Evolutionary conservation across 2,329 filamentous ascomycete genomes (phyloP).

Genomic region (Colletotrichum sp.): DNA sequence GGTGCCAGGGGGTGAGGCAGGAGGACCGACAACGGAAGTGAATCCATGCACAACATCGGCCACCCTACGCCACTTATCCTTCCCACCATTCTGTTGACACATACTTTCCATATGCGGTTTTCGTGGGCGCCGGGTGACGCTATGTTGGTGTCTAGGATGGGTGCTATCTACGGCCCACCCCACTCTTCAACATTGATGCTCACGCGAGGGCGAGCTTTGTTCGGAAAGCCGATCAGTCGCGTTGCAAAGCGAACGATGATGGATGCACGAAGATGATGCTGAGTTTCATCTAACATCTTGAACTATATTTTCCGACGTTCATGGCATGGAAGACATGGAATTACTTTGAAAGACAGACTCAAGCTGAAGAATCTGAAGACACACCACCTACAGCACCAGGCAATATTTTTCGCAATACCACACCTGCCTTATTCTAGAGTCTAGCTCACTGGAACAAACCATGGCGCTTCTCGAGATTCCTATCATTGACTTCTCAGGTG

Average conservation of each 20-base stretch:
- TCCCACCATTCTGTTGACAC: not conserved
- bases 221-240: not conserved
- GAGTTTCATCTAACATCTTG: not conserved
- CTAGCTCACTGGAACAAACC: not conserved
- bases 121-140: not conserved
- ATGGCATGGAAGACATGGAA: not conserved
- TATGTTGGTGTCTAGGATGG: not conserved
- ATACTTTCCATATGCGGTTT: not conserved
- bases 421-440: no score
- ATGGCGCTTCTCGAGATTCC: constrained; percentile 26
- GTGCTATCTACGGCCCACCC: constrained; percentile 9
- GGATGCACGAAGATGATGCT: not conserved
- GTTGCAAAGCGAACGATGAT: not conserved
- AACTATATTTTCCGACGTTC: not conserved
- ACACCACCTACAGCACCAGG: no score
- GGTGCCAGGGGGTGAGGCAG: not conserved
- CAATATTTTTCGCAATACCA: not conserved
- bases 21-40: not conserved
- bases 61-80: not conserved
- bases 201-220: not conserved
- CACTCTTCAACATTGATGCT: not conserved
- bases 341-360: not conserved
- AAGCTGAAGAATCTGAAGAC: not conserved
- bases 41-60: not conserved
- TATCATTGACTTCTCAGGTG: constrained; percentile 32